Evolutionary conservation across 208 protist genomes (phyloP).

Genomic region (Vickermania ingenoplastis): DNA sequence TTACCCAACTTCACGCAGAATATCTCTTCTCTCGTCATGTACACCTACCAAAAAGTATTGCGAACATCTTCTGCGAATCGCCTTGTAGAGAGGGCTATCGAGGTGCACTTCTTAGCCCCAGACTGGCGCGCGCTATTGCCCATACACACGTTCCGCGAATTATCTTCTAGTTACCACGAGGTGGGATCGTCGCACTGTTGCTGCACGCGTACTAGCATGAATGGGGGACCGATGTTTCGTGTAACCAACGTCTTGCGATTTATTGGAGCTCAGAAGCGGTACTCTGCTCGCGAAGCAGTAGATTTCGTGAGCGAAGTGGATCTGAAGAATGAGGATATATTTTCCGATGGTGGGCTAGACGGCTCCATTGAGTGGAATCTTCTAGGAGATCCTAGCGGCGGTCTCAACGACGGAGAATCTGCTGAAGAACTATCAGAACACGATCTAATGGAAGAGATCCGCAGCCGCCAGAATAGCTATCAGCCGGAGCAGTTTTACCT

Average conservation of each 20-base stretch:
- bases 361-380: conserved; percentile 46
- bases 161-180: no score
- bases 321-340: not conserved
- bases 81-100: no score
- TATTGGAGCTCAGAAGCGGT: not conserved
- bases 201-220: no score
- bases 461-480: conserved; percentile 42
- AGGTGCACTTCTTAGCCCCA: no score
- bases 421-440: conserved; percentile 63
- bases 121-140: no score
- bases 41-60: no score
- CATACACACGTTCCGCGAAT: no score
- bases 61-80: no score
- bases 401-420: conserved; percentile 36
- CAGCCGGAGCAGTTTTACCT: conserved; percentile 40
- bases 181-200: no score
- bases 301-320: not conserved
- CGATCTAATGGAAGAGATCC: conserved; percentile 62
- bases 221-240: not conserved
- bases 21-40: no score
- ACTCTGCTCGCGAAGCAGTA: not conserved
- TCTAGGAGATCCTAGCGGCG: conserved; percentile 80
- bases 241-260: not conserved
- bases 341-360: conserved; percentile 6
- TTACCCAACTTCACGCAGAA: no score